Base-by-base conservation (phyloP, 2,329 filamentous ascomycete species). In the Neofusicoccum sp. region DNA sequence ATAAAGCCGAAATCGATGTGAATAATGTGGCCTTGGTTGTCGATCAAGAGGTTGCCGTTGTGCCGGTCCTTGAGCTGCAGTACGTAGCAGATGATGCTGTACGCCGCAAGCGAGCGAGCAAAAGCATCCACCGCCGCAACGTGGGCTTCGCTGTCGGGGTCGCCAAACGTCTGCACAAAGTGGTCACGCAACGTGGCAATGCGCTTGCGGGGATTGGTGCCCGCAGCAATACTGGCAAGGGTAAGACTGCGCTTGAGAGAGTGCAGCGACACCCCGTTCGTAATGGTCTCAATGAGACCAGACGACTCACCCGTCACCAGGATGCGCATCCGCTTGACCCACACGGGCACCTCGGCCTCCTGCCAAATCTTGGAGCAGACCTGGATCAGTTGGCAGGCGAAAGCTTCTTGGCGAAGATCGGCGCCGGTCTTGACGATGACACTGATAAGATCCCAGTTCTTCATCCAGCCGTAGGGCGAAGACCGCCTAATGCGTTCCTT, bases 1-100 rank as follows among this genome's bases (percentile, higher is more conserved):
- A 95, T 93, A 73, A 95, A 95, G 60, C 90, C 90, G 73, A 95
- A 95, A 74, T 95, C 90, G 63, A 95, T 95, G 71, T 95, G 90
- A 63, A 95, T 87, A 61, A 93, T 92, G 71, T 95, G 90, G 8
- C 90, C 90, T 72, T 91, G 88, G 68, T 89, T 91, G 73, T 93
- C 90, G 68, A 95, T 89, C 62, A 95, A 82, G 12, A 95, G 89
- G 69, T 95, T 95, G 59, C 90, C 90, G 70, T 95, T 95, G 73
- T 95, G 90, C 11, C 90, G 83, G 70, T 95, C 90, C 72, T 95
- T 95, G 62, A 95, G 84, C 74, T 95, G 90, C 58, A 95, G 79
- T 53, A 95, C 80, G 70, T 95, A 95, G 61, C 87, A 90, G 63
- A 95, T 91, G 65, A 93, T 87, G 76, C 89, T 93, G 75, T 95